Evolutionary conservation across 2,329 filamentous ascomycete species (phyloP).

Genomic region (Colletotrichum chrysophilum): DNA sequence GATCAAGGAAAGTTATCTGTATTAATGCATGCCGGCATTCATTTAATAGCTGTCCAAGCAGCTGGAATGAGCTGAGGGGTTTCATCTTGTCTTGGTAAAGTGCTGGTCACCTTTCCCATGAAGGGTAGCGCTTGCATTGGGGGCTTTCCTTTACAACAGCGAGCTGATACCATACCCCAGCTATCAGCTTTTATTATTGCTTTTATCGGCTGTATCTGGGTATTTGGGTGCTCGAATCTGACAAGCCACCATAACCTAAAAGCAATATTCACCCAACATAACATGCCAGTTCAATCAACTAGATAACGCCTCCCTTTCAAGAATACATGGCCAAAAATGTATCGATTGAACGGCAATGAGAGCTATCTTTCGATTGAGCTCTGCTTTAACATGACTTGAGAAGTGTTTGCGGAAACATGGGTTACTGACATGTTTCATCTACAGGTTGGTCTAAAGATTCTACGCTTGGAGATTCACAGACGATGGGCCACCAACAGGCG

Average conservation of each 20-base stretch:
- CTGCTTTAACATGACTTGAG: not conserved
- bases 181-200: not conserved
- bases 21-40: not conserved
- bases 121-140: not conserved
- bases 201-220: not conserved
- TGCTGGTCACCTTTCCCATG: not conserved
- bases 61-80: too few relatives aligned
- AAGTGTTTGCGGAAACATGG: not conserved
- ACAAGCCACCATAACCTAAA: not conserved
- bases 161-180: too few relatives aligned
- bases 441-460: not conserved
- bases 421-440: not conserved
- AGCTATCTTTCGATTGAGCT: not conserved
- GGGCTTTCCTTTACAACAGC: too few relatives aligned
- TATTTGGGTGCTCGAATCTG: not conserved
- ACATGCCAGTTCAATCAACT: not conserved
- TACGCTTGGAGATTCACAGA: not conserved
- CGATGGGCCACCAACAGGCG: too few relatives aligned
- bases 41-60: rapidly evolving
- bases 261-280: rapidly evolving
- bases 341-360: not conserved
- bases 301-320: not conserved
- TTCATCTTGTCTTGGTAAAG: too few relatives aligned
- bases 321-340: rapidly evolving
- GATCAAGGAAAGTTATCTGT: rapidly evolving